A percentile compares a stretch with the other conserved stretches of the same genome.
Conservation (phyloP, 179 eudicot genomes). For the Spinacia oleracea region DNA sequence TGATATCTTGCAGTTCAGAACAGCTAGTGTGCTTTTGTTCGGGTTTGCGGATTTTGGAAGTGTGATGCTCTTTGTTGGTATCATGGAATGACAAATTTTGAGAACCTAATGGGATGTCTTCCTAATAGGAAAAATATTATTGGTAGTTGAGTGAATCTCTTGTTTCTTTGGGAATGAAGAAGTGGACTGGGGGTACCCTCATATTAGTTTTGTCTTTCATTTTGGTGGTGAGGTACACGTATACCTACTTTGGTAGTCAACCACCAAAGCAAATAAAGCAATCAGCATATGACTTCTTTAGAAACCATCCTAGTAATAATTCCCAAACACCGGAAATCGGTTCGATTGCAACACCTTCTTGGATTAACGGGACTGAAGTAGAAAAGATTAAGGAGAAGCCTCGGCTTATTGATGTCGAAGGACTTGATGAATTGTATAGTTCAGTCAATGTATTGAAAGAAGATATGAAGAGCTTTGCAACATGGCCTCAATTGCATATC, state of each 20-base stretch:
- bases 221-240: constrained; percentile 48
- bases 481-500: constrained; percentile 57
- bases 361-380: constrained; percentile 19
- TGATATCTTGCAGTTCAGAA: neutral
- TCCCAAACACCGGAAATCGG: constrained; percentile 21
- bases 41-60: constrained; percentile 4
- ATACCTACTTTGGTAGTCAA: constrained; percentile 30
- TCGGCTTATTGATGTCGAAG: constrained; percentile 48
- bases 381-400: constrained; percentile 39
- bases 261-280: constrained; percentile 45
- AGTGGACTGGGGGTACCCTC: constrained; percentile 59
- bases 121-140: neutral
- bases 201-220: constrained; percentile 44
- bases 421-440: constrained; percentile 52
- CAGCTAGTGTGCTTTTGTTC: neutral
- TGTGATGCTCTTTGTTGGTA: constrained; percentile 10
- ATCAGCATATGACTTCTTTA: constrained; percentile 72
- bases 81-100: neutral
- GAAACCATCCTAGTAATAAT: constrained; percentile 36
- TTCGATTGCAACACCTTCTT: constrained; percentile 7
- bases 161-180: constrained; percentile 44
- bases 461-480: constrained; percentile 46
- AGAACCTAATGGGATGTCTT: constrained; percentile 13
- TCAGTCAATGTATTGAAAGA: constrained; percentile 43
- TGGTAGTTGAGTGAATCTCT: constrained; percentile 11